These are phyloP conservation scores for Coemansia sp. DNA, from an alignment of 371 early-diverging fungal species.

Conservation along the genomic window DNA sequence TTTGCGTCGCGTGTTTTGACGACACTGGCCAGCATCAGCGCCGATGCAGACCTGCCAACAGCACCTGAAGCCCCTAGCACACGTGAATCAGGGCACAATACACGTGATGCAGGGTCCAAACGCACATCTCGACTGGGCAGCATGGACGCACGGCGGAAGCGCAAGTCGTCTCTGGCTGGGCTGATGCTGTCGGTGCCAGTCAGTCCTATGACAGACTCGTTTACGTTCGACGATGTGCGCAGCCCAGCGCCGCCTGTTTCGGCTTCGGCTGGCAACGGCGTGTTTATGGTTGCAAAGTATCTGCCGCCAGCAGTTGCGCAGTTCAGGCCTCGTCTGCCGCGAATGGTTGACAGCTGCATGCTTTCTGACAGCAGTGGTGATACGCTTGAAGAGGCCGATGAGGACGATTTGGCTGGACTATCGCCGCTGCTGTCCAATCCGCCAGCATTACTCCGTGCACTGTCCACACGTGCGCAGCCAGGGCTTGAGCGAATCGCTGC, in stretches of 20 bases:
- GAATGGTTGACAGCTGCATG: conserved; percentile 23
- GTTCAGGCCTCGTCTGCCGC: conserved; percentile 36
- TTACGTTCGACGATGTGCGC: conserved; percentile 2
- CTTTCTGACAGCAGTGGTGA: conserved; percentile 1
- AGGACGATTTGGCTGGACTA: conserved; percentile 15
- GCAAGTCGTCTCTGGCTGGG: conserved; percentile 43
- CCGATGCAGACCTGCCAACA: conserved; percentile 36
- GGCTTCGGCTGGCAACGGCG: conserved; percentile 10
- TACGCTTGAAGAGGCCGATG: conserved; percentile 33
- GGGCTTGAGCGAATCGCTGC: conserved; percentile 22
- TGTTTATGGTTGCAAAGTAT: conserved; percentile 40
- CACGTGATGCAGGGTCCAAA: background rate
- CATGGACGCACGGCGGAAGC: conserved; percentile 18
- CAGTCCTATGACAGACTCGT: conserved; percentile 6
- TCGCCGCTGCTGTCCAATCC: conserved; percentile 11
- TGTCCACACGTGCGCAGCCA: conserved; percentile 41
- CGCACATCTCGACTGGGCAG: conserved; percentile 3
- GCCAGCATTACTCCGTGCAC: conserved; percentile 11
- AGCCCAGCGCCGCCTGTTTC: conserved; percentile 7
- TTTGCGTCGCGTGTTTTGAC: conserved; percentile 36
- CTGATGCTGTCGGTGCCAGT: conserved; percentile 24
- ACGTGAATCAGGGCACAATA: conserved; percentile 1
- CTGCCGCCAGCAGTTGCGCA: conserved; percentile 38
- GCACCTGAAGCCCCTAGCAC: conserved; percentile 3
- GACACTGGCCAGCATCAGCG: conserved; percentile 38